Base-by-base conservation (phyloP, 1,139 yeast species). In the Chernovozyma aurita region DNA sequence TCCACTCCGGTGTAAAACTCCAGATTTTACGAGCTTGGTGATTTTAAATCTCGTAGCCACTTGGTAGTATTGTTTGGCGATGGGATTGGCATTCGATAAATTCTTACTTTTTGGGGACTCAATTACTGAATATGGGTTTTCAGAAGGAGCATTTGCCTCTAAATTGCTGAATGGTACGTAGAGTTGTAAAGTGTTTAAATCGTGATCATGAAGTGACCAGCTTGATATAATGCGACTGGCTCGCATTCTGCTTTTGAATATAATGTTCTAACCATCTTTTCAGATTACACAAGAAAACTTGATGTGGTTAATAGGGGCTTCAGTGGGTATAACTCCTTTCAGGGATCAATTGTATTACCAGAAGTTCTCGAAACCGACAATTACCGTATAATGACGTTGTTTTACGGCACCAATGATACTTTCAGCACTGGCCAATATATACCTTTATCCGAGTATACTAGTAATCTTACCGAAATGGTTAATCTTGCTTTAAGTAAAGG, bases 321-420 rank as follows among this genome's bases (percentile, higher is more conserved):
- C 47, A 55, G 77, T 11, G 90, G 88, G 0, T 82, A 78, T 56
- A 80, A 70, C 47, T 57, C 82, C 0, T 63, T 70, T 24, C 78
- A 78, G 58, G 80, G 72, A 1, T 49, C 60, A 8, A 34, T 46
- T 15, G 52, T 80, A 12, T 57, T 78, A 14, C 78, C 78, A 2
- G 56, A 64, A 34, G 57, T 80, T 15, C 53, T 80, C 25, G 51
- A 59, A 1, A 83, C 76, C 39, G 56, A 63, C 37, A 59, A 57
- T 18, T 50, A 46, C 36, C 52, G 57, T 40, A 46, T 82, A 24
- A 68, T 75, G 42, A 72, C 79, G 0, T 59, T 86, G 3, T 85
- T 81, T 55, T 76, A 84, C 47, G 95, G 95, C 1, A 73, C 94
- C 9, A 86, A 86, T 49, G 95, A 86, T 53, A 78, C 86, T 0